Evolutionary conservation across 805 yeast genomes (phyloP), one percentile per base, ranked within the genome.

Genomic region (Yarrowia phangngaensis): DNA sequence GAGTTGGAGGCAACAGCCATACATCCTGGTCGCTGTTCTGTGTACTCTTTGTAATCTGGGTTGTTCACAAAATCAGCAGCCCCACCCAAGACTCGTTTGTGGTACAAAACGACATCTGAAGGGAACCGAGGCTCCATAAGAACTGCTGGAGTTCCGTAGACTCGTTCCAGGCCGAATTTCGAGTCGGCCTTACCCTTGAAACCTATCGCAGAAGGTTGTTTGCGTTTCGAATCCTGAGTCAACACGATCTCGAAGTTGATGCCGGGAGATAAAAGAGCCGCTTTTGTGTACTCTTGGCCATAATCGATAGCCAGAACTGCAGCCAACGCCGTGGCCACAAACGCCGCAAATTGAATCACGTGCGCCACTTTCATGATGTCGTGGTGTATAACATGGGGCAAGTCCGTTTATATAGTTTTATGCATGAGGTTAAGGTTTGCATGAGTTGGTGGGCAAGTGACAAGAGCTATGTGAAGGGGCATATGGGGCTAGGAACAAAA

Each of bases 181-280:
- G 33, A 27, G 19, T 33, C 40, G 14, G 35, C 30, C 16, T 52
- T 36, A 13, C 47, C 41, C 41, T 79, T 75, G 53, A 89, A 70
- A 0, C 84, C 80, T 9, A 92, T 57, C 1, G 94, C 96, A 4
- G 89, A 75, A 4, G 80, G 70, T 58, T 90, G 97, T 63, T 92
- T 92, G 51, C 98, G 74, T 65, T 88, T 86, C 3, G 95, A 82
- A 59, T 92, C 97, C 19, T 86, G 82, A 4, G 97, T 86, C 53
- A 92, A 69, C 11, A 92, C 82, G 30, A 92, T 75, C 60, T 92
- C 97, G 61, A 89, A 80, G 12, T 88, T 83, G 15, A 87, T 79
- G 9, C 88, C 86, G 0, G 97, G 97, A 0, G 96, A 95, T 30
- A 92, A 84, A 35, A 92, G 70, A 41, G 82, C 85, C 2, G 95